phyloP scores from a whole-genome alignment of 352 stramenopile genomes.

The Thraustochytrium striatum region DNA sequence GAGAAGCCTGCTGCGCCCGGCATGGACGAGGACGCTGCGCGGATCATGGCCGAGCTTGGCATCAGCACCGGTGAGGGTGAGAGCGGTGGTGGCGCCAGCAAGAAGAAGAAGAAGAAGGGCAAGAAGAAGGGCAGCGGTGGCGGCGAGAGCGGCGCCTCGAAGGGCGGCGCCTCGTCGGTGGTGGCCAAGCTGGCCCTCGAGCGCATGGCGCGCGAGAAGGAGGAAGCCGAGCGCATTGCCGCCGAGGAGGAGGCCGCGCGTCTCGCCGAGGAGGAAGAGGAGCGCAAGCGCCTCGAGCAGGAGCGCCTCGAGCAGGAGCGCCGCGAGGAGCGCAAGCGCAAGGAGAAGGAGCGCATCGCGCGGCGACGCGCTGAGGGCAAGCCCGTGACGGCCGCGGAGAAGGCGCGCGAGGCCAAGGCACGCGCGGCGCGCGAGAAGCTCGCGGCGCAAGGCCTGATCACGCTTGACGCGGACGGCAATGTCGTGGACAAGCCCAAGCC shows the following conservation, averaged over 20 bases:
- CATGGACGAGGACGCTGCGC: constrained; percentile 12
- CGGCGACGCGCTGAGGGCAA: constrained; percentile 25
- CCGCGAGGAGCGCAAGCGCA: constrained; percentile 34
- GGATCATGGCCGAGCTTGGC: constrained; percentile 5
- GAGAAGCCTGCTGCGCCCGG: not conserved
- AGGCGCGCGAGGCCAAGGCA: constrained; percentile 32
- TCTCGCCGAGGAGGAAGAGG: constrained; percentile 6
- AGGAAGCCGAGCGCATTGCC: constrained; percentile 12
- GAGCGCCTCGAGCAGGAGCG: constrained; percentile 20
- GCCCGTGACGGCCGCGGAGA: constrained; percentile 43
- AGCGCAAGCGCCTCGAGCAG: constrained; percentile 12
- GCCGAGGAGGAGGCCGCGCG: constrained; percentile 26
- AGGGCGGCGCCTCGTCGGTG: not conserved
- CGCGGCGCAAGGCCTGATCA: constrained; percentile 24
- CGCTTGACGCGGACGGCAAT: constrained; percentile 45
- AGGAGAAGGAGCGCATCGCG: constrained; percentile 32
- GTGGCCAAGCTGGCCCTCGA: constrained; percentile 11
- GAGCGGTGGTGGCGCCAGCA: not conserved
- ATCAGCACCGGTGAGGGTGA: not conserved
- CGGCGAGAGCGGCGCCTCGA: not conserved
- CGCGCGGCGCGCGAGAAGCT: constrained; percentile 16
- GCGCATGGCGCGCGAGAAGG: constrained; percentile 26
- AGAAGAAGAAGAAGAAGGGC: constrained; percentile 41
- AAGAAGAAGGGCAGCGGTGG: constrained; percentile 18
- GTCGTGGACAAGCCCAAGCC: not conserved